Base-by-base conservation (phyloP, 768 basidiomycete species). In the Pisolithus microcarpus region DNA sequence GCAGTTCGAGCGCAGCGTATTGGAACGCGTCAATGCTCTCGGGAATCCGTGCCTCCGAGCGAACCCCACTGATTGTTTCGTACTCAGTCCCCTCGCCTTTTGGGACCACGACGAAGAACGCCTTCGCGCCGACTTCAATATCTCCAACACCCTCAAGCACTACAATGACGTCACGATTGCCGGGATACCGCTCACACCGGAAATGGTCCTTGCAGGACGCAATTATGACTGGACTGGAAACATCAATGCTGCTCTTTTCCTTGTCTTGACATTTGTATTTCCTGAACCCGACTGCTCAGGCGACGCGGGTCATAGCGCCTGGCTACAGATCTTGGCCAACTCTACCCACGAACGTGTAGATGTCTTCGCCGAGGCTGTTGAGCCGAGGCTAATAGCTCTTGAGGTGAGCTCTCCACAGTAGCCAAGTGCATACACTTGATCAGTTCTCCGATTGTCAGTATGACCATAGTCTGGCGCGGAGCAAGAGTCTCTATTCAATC, bases 221-320 rank as follows among this genome's bases (percentile, higher is more conserved):
- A 72, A 72, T 15, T 73, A 71, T 45, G 79, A 84, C 48, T 76
- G 75, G 43, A 47, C 65, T 31, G 67, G 71, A n/a, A 72, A 73
- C 51, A 74, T 82, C 46, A 82, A 85, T 59, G 78, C 74, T 53
- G 85, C 87, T 43, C 78, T 73, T 47, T 87, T 82, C 61, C 76
- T 92, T 18, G 87, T 83, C 15, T 72, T 91, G 52, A 90, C 88
- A 0, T 92, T 88, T 65, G 83, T 90, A 68, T 90, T 93, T 61
- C 81, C 79, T 2, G 85, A 89, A 56, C 77, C 73, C 15, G 81
- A 85, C 56, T 91, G 89, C 66, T 66, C 82, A 55, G 75, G 76
- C 38, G 76, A 74, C 49, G 64, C 72, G 11, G 84, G 84, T 38
- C 89, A 87, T 56, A 64, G 73, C 46, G 65, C 72, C 28, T 91